Evolutionary conservation across 139 green algal species (phyloP), one percentile per base, ranked within the genome.

Genomic region (Deuterostichococcus epilithicus): DNA sequence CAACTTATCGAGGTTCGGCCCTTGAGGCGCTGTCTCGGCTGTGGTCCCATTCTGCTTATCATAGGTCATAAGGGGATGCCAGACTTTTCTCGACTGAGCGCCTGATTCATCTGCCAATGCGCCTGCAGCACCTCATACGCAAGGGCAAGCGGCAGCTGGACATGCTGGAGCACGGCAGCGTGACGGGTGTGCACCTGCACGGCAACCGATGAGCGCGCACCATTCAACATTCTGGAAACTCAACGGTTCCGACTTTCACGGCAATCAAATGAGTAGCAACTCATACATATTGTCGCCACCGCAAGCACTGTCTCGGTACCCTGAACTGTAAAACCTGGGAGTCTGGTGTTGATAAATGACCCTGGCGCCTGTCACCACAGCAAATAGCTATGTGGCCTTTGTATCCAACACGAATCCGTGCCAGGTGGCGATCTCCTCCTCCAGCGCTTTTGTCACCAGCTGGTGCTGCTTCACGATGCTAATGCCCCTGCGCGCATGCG

Each of bases 381-480:
- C n/a, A n/a, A n/a, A n/a, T n/a, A n/a, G n/a, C n/a, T n/a, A 39
- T 74, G 76, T 3, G 20, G 69, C 73, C 34, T 77, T 86, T 1
- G 85, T 89, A 23, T 78, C 42, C 8, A 92, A 70, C 10, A 76
- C 77, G 37, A 90, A 85, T 0, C 86, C 88, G 65, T 92, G 88
- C 88, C 88, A 92, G 35, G 85, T 66, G 20, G 75, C 71, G 22
- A 92, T 87, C 1, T 92, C 80, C 18, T 90, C 88, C 39, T 83
- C 76, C 38, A 92, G 63, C 1, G 88, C 38, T 30, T 86, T 78
- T 47, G 86, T 84, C 20, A 92, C 81, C 25, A 81, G 37, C 74
- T 90, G 87, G 52, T 92, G 88, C 81, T 92, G 88, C 78, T 90
- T 86, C 3, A 92, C 81, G 28, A 85, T 92, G 65, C 68, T 81